These are phyloP conservation scores for Acer negundo DNA, from an alignment of 345 rosid genomes.

Conservation along the genomic window DNA sequence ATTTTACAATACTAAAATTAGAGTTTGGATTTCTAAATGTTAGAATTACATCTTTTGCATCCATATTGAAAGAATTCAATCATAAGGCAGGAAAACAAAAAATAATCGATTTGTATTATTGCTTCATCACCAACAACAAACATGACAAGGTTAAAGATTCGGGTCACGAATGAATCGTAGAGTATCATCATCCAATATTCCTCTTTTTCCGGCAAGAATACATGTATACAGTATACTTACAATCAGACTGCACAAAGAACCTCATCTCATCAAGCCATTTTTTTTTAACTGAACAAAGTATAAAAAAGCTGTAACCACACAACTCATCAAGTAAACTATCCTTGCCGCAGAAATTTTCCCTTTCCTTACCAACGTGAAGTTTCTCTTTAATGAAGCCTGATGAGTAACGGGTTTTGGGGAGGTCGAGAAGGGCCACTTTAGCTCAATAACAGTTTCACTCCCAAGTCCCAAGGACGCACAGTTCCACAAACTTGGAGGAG, in stretches of 20 bases:
- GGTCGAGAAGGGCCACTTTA: neutral
- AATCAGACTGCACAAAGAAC: neutral
- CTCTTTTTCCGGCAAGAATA: neutral
- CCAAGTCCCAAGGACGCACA: neutral
- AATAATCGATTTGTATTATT: neutral
- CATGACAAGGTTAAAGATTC: no score
- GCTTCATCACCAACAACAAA: no score
- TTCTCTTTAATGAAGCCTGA: neutral
- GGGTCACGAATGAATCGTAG: no score
- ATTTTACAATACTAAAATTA: no score
- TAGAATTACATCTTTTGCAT: no score
- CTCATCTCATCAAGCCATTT: neutral
- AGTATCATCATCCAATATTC: no score
- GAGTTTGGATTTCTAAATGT: no score
- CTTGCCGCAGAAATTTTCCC: neutral
- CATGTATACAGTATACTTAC: neutral
- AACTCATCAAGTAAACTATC: neutral
- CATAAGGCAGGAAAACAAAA: no score
- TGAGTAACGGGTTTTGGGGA: neutral
- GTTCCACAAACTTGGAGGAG: neutral
- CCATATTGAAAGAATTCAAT: no score
- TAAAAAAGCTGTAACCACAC: neutral
- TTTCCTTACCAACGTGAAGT: neutral
- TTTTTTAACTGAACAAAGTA: neutral
- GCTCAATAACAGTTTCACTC: neutral